These are phyloP conservation scores for Suillus sp. DNA, from an alignment of 768 basidiomycete species.

Conservation along the genomic window DNA sequence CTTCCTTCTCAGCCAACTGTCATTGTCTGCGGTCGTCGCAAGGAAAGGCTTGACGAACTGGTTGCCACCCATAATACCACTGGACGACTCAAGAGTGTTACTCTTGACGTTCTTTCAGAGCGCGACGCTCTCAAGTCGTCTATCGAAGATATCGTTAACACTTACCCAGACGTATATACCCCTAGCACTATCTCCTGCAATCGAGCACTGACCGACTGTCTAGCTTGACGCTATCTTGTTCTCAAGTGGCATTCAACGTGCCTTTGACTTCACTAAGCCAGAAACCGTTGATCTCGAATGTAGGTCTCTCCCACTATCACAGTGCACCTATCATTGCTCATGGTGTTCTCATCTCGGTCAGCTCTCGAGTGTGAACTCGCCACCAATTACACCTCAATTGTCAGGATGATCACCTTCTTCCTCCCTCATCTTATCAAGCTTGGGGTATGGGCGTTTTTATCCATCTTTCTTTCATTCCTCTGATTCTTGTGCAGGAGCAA, in stretches of 20 bases:
- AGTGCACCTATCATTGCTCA: too few species aligned
- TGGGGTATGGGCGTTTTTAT: constrained; percentile 39
- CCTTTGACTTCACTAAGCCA: constrained; percentile 46
- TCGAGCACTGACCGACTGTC: not conserved
- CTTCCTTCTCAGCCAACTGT: constrained; percentile 52
- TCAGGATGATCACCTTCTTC: constrained; percentile 50
- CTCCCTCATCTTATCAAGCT: constrained; percentile 57
- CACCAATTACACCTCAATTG: constrained; percentile 54
- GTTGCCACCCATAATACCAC: constrained; percentile 25
- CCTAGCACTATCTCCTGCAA: not conserved
- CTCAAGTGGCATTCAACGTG: constrained; percentile 55
- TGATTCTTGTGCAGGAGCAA: constrained; percentile 31
- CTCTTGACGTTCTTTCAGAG: constrained; percentile 47
- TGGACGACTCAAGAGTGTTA: constrained; percentile 42
- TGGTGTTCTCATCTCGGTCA: not conserved
- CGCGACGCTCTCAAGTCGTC: constrained; percentile 41
- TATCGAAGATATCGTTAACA: constrained; percentile 42
- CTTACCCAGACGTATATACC: constrained; percentile 49
- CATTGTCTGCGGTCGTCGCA: constrained; percentile 52
- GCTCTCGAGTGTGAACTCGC: constrained; percentile 44
- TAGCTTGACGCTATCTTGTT: constrained; percentile 61
- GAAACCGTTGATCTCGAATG: constrained; percentile 45
- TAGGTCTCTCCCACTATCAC: constrained; percentile 21
- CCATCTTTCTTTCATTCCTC: not conserved
- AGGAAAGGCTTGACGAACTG: constrained; percentile 56